Evolutionary conservation across 2,329 filamentous ascomycete genomes (phyloP).

Genomic region (Penicillium sp.): DNA sequence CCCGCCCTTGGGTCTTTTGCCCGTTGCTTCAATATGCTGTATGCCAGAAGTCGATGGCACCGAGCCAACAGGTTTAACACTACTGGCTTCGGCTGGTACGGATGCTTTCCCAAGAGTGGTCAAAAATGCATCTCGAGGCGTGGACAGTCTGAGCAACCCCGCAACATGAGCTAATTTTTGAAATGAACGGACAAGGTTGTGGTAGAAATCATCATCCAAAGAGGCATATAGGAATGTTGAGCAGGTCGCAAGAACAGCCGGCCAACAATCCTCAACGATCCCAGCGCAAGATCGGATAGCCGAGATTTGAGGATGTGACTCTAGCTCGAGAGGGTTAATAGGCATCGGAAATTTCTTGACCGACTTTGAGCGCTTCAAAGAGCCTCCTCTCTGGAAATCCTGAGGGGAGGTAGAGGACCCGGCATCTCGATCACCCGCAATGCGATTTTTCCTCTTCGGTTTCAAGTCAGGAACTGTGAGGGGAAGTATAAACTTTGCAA

Average conservation of each 20-base stretch:
- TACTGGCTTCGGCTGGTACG: conserved; percentile 73
- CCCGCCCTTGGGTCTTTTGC: conserved; percentile 38
- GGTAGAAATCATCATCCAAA: conserved; percentile 91
- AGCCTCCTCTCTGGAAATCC: conserved; percentile 38
- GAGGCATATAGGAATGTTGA: conserved; percentile 94
- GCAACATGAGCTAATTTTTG: conserved; percentile 96
- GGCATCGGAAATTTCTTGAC: conserved; percentile 54
- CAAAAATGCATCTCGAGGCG: conserved; percentile 90
- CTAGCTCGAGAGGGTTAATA: conserved; percentile 78
- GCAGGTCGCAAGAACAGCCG: conserved; percentile 89
- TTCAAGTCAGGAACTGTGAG: conserved; percentile 79
- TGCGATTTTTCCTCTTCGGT: conserved; percentile 53
- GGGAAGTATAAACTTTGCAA: conserved; percentile 92
- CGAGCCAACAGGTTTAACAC: conserved; percentile 26
- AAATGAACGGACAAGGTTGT: conserved; percentile 86
- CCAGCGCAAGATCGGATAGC: conserved; percentile 78
- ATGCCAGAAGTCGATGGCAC: conserved; percentile 24
- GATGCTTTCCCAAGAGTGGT: conserved; percentile 93
- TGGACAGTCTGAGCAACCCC: conserved; percentile 80
- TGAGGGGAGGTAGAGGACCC: conserved; percentile 31
- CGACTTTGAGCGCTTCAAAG: conserved; percentile 29
- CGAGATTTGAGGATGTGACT: conserved; percentile 71
- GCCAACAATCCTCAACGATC: conserved; percentile 93
- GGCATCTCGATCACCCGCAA: conserved; percentile 45
- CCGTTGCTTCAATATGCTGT: conserved; percentile 27